These are phyloP conservation scores for Hawksworthiomyces lignivorus DNA, from an alignment of 2,329 filamentous ascomycete species.

Conservation along the genomic window DNA sequence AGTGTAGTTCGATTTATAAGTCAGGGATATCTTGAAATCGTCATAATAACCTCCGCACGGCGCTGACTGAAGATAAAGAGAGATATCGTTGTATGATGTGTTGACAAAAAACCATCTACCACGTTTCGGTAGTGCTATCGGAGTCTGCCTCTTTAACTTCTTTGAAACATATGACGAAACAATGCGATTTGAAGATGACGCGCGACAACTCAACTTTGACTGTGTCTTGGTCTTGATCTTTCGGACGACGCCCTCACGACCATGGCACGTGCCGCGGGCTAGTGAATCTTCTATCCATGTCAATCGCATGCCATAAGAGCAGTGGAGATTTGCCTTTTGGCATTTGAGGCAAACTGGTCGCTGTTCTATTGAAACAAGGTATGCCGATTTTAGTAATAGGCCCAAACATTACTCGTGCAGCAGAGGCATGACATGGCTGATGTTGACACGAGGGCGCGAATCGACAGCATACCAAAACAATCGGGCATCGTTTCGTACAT, in stretches of 20 bases:
- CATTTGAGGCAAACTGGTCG: slow-evolving; percentile 2
- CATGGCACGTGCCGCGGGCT: slow-evolving; percentile 5
- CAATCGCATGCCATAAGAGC: slow-evolving; percentile 5
- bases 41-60: not conserved
- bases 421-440: not conserved
- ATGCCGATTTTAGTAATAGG: not conserved
- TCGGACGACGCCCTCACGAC: slow-evolving; percentile 2
- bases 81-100: slow-evolving; percentile 2
- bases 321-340: slow-evolving; percentile 2
- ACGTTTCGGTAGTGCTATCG: no score
- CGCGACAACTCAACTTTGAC: no score
- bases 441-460: not conserved
- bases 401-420: not conserved
- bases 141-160: no score
- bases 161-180: no score
- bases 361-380: not conserved
- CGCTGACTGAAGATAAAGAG: not conserved
- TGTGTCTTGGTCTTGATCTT: not conserved
- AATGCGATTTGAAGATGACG: no score
- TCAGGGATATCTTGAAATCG: not conserved
- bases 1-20: not conserved
- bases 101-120: slow-evolving; percentile 1
- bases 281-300: slow-evolving; percentile 8
- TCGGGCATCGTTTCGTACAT: not conserved
- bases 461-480: not conserved